Percentiles rank a stretch among this genome's conserved stretches.
Conservation (phyloP, 192 early-diverging fungal species). For the Gonapodya sp. region DNA sequence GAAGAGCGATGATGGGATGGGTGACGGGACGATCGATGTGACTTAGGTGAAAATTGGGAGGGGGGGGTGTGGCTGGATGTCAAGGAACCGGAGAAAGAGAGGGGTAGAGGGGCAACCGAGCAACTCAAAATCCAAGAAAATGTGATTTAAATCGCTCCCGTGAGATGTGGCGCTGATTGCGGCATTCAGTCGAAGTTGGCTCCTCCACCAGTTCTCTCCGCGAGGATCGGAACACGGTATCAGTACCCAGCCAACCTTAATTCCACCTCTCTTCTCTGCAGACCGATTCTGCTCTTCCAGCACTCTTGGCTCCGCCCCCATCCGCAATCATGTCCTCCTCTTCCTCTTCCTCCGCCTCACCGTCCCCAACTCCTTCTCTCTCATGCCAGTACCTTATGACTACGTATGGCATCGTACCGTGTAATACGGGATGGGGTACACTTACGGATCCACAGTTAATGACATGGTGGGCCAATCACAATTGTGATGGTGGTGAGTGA, state of each 20-base stretch:
- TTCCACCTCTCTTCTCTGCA: neutral
- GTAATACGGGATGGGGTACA: neutral
- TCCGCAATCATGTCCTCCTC: neutral
- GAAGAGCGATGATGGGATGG: no score
- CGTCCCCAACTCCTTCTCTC: neutral
- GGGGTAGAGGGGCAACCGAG: neutral
- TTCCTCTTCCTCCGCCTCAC: neutral
- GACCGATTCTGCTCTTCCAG: neutral
- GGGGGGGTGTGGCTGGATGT: neutral
- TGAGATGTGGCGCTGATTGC: no score
- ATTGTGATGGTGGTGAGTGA: neutral
- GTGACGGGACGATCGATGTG: neutral
- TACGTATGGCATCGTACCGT: neutral
- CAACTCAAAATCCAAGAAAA: neutral
- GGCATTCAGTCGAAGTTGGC: no score
- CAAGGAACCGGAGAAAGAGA: neutral
- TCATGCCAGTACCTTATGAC: neutral
- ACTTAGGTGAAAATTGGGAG: neutral
- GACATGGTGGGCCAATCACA: neutral
- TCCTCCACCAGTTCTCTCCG: no score
- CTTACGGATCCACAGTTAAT: neutral
- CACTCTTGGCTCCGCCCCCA: neutral
- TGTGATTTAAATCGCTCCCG: no score
- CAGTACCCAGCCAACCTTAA: no score
- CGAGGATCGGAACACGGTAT: no score